Base-by-base conservation (phyloP, 1,284 basidiomycete genomes). In the Trichosporon asahii region DNA sequence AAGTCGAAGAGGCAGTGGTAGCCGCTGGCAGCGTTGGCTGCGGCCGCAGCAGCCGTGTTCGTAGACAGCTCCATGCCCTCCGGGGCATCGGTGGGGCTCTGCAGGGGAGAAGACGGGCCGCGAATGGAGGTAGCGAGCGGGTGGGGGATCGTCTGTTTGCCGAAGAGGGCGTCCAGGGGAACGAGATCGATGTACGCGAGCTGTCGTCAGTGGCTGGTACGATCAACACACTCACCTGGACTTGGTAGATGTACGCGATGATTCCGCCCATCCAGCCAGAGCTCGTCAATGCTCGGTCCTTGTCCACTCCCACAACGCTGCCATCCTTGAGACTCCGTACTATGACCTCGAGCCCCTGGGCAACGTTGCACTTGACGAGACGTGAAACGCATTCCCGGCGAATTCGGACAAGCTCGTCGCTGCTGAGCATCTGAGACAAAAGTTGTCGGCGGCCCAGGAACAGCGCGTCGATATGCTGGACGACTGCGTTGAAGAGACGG, bases 321-420 rank as follows among this genome's bases (percentile, higher is more conserved):
- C 95, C 95, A 86, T 92, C 93, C 11, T 89, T 90, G 14, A 95
- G 92, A 84, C 98, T 95, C 23, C 96, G 88, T 12, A 98, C 95
- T 76, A 99, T 96, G 71, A 98, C 90, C 79, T 98, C 96, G 63
- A 98, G 85, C 2, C 91, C 92, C 79, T 98, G 95, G 0, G 92
- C 90, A 68, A 97, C 88, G 80, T 98, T 99, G 63, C 93, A 94
- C 68, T 89, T 89, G 67, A 96, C 95, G 8, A 99, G 88, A 63
- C 93, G 86, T 14, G 88, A 89, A 5, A 98, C 95, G 79, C 94
- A 95, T 72, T 95, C 94, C 64, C 90, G 87, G 69, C 94, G 87
- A 76, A 98, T 87, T 66, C 89, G 89, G 49, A 89, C 85, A 0
- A 93, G 92, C 83, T 99, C 95, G 76, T 97, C 95, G 2, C 88